phyloP scores from a whole-genome alignment of 2,329 filamentous ascomycete genomes.

The Ilyonectria destructans region DNA sequence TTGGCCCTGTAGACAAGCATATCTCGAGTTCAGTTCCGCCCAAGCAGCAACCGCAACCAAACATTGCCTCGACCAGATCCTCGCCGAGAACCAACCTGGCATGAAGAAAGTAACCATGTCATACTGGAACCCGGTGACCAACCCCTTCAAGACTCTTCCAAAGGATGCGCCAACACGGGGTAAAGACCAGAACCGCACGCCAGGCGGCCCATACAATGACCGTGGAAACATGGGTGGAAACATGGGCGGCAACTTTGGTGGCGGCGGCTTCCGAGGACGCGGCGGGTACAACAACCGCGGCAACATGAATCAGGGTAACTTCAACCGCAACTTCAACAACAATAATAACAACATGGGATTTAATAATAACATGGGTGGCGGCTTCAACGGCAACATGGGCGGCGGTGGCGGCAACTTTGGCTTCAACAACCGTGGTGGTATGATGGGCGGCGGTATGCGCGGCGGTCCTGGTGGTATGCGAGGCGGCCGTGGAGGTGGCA shows the following conservation, averaged over 20 bases:
- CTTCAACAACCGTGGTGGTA: slow-evolving; percentile 65
- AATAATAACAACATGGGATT: slow-evolving; percentile 64
- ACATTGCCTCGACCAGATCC: slow-evolving; percentile 80
- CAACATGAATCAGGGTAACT: slow-evolving; percentile 65
- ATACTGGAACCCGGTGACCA: slow-evolving; percentile 83
- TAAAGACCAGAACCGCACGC: slow-evolving; percentile 74
- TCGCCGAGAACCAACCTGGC: slow-evolving; percentile 64
- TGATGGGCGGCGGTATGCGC: slow-evolving; percentile 62
- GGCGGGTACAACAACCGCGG: slow-evolving; percentile 62
- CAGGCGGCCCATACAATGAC: slow-evolving; percentile 67
- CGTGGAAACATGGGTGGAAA: slow-evolving; percentile 64
- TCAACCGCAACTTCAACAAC: slow-evolving; percentile 62
- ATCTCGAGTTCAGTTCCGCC: slow-evolving; percentile 86
- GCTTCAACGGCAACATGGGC: slow-evolving; percentile 67
- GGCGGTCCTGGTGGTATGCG: slow-evolving; percentile 67
- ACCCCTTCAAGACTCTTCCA: slow-evolving; percentile 92
- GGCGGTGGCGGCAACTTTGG: slow-evolving; percentile 68
- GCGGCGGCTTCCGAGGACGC: slow-evolving; percentile 69
- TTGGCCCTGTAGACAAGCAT: slow-evolving; percentile 74
- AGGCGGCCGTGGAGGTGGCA: slow-evolving; percentile 67
- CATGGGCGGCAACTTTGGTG: slow-evolving; percentile 64
- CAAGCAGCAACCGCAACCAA: slow-evolving; percentile 91
- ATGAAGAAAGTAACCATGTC: slow-evolving; percentile 82
- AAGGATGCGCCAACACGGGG: slow-evolving; percentile 83
- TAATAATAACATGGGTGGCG: slow-evolving; percentile 62